phyloP scores from a whole-genome alignment of 257 asterid species.

The Solanum corneliomulleri region DNA sequence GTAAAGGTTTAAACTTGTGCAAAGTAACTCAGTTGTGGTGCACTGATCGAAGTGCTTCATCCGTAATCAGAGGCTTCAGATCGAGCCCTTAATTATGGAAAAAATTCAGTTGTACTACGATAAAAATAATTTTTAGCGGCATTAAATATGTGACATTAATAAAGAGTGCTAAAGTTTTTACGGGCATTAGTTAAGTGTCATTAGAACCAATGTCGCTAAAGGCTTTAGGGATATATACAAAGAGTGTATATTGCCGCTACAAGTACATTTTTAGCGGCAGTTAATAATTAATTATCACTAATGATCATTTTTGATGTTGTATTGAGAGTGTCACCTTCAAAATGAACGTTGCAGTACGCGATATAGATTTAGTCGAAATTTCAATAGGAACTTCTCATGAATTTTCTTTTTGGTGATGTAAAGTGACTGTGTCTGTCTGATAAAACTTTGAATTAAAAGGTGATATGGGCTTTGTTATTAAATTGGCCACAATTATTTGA shows the following conservation, averaged over 20 bases:
- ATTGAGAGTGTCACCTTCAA: background rate
- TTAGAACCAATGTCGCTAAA: no score
- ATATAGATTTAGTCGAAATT: accelerated
- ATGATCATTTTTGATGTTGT: no score
- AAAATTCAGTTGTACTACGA: no score
- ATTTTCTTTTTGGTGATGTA: background rate
- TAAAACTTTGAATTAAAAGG: background rate
- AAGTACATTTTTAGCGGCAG: no score
- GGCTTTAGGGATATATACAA: no score
- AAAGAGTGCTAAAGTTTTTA: no score
- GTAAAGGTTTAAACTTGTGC: background rate
- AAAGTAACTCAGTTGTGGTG: background rate
- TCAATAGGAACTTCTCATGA: accelerated
- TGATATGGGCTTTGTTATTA: background rate
- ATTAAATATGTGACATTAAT: no score
- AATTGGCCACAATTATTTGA: background rate
- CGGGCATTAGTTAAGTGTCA: no score
- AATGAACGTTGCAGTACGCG: accelerated
- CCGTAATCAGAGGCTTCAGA: accelerated
- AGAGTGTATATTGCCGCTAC: no score
- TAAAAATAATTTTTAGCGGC: no score
- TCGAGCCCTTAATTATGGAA: no score
- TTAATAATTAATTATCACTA: no score
- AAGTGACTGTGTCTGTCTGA: background rate
- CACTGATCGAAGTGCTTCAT: accelerated